phyloP scores from a whole-genome alignment of 495 filamentous ascomycete genomes.

The Xylaria grammica region DNA sequence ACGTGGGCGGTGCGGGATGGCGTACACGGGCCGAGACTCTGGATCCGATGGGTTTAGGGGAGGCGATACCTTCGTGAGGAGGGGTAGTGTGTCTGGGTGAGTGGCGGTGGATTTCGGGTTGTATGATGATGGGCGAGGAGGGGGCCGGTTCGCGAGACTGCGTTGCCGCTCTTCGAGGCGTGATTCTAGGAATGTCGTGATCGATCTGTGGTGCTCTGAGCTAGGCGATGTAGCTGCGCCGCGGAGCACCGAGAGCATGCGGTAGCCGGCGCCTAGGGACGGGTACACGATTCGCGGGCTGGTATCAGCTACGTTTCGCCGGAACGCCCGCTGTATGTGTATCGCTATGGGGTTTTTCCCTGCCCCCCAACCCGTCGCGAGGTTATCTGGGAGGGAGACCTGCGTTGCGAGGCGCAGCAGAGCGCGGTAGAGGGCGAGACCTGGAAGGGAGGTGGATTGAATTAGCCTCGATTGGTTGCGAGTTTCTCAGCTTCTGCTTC shows the following conservation, averaged over 20 bases:
- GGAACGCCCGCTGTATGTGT: slow-evolving; percentile 62
- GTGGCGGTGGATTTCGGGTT: slow-evolving; percentile 22
- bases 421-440: slow-evolving; percentile 74
- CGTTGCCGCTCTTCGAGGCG: slow-evolving; percentile 37
- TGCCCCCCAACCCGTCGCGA: slow-evolving; percentile 42
- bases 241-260: slow-evolving; percentile 46
- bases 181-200: slow-evolving; percentile 41
- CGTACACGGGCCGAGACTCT: slow-evolving; percentile 46
- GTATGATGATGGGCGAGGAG: slow-evolving; percentile 1
- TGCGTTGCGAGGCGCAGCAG: slow-evolving; percentile 65
- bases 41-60: slow-evolving; percentile 34
- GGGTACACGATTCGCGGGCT: slow-evolving; percentile 59
- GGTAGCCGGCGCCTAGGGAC: slow-evolving; percentile 69
- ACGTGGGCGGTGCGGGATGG: slow-evolving; percentile 48
- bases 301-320: slow-evolving; percentile 58
- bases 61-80: slow-evolving; percentile 39
- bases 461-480: not conserved
- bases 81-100: slow-evolving; percentile 29
- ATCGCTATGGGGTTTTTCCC: slow-evolving; percentile 46
- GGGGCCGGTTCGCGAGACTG: slow-evolving; percentile 29
- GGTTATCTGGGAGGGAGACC: slow-evolving; percentile 51
- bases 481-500: not conserved
- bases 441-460: slow-evolving; percentile 42
- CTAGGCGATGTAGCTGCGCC: slow-evolving; percentile 20
- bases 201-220: slow-evolving; percentile 29